Conservation (phyloP, 441 rosid genomes). For the Brassica balearica region DNA sequence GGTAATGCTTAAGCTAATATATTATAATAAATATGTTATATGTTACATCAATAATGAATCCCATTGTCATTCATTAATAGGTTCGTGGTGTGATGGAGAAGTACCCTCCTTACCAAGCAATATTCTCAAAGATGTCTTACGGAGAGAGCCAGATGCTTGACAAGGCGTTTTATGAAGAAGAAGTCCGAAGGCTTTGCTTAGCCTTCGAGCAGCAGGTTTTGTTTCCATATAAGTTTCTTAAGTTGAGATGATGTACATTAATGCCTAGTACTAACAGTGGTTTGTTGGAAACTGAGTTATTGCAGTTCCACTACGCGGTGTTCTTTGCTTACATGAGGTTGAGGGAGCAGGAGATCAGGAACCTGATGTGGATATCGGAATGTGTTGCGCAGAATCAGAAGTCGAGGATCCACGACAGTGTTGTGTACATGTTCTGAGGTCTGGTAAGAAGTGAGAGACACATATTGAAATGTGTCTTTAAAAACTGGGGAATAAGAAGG, state of each 20-base stretch:
- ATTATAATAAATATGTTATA: not conserved
- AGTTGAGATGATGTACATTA: too few species aligned
- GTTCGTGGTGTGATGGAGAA: constrained; percentile 94
- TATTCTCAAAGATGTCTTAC: constrained; percentile 80
- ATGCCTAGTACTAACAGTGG: not conserved
- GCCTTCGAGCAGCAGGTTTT: constrained; percentile 69
- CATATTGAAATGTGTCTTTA: not conserved
- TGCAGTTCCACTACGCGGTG: constrained; percentile 91
- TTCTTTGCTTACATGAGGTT: constrained; percentile 98
- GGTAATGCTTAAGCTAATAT: constrained; percentile 47
- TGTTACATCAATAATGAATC: not conserved
- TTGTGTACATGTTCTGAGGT: constrained; percentile 77
- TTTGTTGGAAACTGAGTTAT: constrained; percentile 5
- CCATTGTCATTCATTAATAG: constrained; percentile 41
- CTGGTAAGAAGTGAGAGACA: not conserved
- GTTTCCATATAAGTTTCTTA: not conserved
- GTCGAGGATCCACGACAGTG: constrained; percentile 97
- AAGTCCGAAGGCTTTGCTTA: constrained; percentile 95
- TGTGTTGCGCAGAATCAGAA: constrained; percentile 99
- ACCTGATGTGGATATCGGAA: constrained; percentile 97
- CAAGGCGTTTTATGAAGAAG: constrained; percentile 97
- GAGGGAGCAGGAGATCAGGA: constrained; percentile 98
- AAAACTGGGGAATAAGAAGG: not conserved
- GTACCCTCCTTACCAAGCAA: constrained; percentile 91
- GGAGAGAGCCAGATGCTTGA: constrained; percentile 98